Conservation (phyloP, 257 asterid genomes). For the Solanum paucissectum region DNA sequence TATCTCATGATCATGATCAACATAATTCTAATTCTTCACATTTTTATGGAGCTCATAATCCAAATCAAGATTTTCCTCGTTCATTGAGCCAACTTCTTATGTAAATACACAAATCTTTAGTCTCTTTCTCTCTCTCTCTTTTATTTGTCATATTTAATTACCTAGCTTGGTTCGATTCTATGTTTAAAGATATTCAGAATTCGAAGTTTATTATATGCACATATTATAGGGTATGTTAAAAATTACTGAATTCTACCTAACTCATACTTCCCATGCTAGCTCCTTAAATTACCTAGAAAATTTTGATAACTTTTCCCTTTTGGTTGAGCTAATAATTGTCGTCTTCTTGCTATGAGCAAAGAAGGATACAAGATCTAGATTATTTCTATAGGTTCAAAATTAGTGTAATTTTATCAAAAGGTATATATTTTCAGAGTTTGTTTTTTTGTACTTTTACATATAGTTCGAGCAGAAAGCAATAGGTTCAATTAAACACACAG, state of each 20-base stretch:
- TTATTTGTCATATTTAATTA: background rate
- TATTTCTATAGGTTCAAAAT: background rate
- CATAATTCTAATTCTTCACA: conserved; percentile 13
- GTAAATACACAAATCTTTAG: conserved; percentile 12
- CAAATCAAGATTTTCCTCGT: conserved; percentile 45
- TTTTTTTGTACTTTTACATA: background rate
- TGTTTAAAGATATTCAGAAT: background rate
- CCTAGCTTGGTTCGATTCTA: background rate
- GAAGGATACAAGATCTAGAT: background rate
- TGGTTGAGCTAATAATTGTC: background rate
- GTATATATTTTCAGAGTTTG: background rate
- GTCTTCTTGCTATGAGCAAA: background rate
- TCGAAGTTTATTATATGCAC: background rate
- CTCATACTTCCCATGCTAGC: background rate
- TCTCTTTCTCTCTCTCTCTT: background rate
- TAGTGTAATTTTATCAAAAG: background rate
- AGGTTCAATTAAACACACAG: background rate
- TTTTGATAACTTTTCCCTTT: background rate
- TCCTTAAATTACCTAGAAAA: background rate
- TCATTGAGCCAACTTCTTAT: conserved; percentile 66
- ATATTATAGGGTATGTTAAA: background rate
- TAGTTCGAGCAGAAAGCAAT: background rate
- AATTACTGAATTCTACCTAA: background rate
- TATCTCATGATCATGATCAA: background rate
- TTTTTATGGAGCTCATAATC: conserved; percentile 16